A percentile compares a stretch with the other conserved stretches of the same genome.
Conservation (phyloP, 73 alveolate species). For the Paramecium pentaurelia region DNA sequence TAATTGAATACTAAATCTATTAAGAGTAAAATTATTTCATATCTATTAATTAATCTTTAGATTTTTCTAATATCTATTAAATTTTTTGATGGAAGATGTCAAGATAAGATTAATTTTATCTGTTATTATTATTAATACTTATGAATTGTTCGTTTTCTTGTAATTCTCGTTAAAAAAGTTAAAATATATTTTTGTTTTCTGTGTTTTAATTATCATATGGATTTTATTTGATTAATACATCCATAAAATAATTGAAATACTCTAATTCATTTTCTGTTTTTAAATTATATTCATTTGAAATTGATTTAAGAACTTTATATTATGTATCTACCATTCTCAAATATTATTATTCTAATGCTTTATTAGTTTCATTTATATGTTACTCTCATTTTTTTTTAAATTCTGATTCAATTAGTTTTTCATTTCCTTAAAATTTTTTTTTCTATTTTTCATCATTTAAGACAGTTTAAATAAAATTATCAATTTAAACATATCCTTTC, state of each 20-base stretch:
- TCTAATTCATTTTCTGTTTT: not conserved
- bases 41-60: not conserved
- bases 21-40: not conserved
- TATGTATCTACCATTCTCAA: not conserved
- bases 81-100: not conserved
- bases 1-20: too few relatives aligned
- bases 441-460: not conserved
- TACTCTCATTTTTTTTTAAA: not conserved
- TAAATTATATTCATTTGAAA: not conserved
- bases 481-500: not conserved
- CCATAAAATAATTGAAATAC: not conserved
- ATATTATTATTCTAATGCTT: not conserved
- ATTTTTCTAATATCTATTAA: not conserved
- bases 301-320: not conserved
- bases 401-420: not conserved
- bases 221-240: not conserved
- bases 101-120: not conserved
- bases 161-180: not conserved
- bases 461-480: not conserved
- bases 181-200: not conserved
- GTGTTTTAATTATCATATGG: not conserved
- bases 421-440: not conserved
- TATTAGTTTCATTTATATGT: not conserved
- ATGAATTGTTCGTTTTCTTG: not conserved
- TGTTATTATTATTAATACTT: not conserved